These are phyloP conservation scores for Hortaea werneckii DNA, from an alignment of 2,329 filamentous ascomycete genomes.

Conservation along the genomic window DNA sequence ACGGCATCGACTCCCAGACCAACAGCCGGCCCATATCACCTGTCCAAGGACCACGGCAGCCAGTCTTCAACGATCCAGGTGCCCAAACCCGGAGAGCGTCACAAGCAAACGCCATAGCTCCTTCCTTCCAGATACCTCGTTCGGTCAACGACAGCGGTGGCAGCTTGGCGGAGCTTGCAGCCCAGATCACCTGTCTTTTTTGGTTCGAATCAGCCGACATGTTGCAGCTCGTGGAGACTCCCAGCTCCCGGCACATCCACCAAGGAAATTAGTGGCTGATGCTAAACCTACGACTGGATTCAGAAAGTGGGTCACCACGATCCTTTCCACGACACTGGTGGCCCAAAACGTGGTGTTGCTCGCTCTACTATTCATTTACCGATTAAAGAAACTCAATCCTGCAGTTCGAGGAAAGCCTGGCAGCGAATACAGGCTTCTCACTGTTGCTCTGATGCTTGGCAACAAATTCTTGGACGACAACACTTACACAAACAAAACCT, in stretches of 20 bases:
- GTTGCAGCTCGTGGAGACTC: constrained; percentile 61
- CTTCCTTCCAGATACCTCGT: constrained; percentile 58
- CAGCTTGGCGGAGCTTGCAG: constrained; percentile 71
- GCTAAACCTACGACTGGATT: constrained; percentile 72
- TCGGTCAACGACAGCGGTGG: constrained; percentile 68
- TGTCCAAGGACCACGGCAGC: constrained; percentile 8
- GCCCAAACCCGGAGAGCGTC: constrained; percentile 13
- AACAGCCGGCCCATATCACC: constrained; percentile 13
- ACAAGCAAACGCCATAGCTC: constrained; percentile 32
- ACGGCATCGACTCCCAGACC: constrained; percentile 5
- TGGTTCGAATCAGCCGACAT: constrained; percentile 91
- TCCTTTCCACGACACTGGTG: constrained; percentile 88
- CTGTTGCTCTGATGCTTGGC: constrained; percentile 91
- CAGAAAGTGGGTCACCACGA: constrained; percentile 84
- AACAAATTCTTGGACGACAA: constrained; percentile 99
- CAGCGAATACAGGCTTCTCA: constrained; percentile 86
- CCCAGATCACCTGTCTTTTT: constrained; percentile 89
- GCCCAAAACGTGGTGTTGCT: constrained; percentile 90
- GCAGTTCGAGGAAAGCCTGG: constrained; percentile 82
- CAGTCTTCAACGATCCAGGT: constrained; percentile 6
- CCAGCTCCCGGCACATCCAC: constrained; percentile 13
- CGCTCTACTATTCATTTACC: constrained; percentile 84
- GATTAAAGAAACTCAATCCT: constrained; percentile 82
- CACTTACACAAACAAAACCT: constrained; percentile 98
- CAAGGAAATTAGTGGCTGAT: constrained; percentile 53